Evolutionary conservation across 495 filamentous ascomycete genomes (phyloP).

Genomic region (Coniosporium apollinis): DNA sequence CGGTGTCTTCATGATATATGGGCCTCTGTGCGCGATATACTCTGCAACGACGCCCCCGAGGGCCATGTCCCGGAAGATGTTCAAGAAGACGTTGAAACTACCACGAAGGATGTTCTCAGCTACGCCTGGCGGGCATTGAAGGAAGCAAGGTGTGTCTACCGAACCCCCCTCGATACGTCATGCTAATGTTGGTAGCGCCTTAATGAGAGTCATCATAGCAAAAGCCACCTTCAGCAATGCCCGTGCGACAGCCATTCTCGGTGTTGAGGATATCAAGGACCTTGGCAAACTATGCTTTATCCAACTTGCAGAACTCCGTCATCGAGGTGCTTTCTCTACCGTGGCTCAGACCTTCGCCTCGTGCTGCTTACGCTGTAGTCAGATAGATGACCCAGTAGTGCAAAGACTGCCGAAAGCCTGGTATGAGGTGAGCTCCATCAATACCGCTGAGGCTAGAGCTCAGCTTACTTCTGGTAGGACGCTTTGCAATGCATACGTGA

Average conservation of each 20-base stretch:
- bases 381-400: conserved; percentile 24
- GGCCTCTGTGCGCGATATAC: conserved; percentile 50
- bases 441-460: background rate
- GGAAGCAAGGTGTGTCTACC: conserved; percentile 37
- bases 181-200: conserved; percentile 27
- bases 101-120: conserved; percentile 73
- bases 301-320: conserved; percentile 67
- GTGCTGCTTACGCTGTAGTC: conserved; percentile 44
- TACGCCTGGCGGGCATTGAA: conserved; percentile 88
- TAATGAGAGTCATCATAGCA: conserved; percentile 38
- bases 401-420: conserved; percentile 32
- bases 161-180: conserved; percentile 2
- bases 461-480: conserved; percentile 4
- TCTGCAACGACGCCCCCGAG: conserved; percentile 87
- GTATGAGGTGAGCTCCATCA: conserved; percentile 43
- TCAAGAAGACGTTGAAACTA: conserved; percentile 46
- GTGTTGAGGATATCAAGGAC: conserved; percentile 25
- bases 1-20: conserved; percentile 47
- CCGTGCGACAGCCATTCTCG: background rate
- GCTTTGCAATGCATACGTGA: conserved; percentile 33
- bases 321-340: conserved; percentile 85
- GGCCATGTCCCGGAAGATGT: conserved; percentile 61
- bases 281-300: conserved; percentile 59
- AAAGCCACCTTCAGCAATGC: conserved; percentile 16
- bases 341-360: conserved; percentile 73